Percentiles rank a stretch among this genome's conserved stretches.
Conservation (phyloP, 305 asterid genomes). For the Salvia sclarea region DNA sequence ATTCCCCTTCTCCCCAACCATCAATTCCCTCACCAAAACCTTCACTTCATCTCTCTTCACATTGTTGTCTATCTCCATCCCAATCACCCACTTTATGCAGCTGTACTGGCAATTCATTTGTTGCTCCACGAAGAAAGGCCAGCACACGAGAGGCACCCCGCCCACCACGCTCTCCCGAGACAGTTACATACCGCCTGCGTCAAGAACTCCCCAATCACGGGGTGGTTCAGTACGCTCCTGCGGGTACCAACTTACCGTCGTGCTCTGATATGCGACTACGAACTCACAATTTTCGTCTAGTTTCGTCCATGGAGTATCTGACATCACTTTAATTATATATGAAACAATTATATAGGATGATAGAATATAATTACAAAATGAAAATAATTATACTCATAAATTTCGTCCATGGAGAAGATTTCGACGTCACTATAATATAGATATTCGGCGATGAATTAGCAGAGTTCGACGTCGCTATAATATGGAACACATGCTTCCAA, state of each 20-base stretch:
- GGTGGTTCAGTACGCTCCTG: conserved; percentile 48
- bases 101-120: conserved; percentile 62
- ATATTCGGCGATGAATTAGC: no score
- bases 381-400: no score
- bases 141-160: conserved; percentile 53
- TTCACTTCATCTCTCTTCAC: conserved; percentile 47
- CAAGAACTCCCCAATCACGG: conserved; percentile 43
- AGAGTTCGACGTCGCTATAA: no score
- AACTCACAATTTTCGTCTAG: no score
- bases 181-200: conserved; percentile 51
- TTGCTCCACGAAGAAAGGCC: conserved; percentile 72
- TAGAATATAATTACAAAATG: no score
- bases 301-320: no score
- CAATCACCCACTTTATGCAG: conserved; percentile 46
- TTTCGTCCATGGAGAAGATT: no score
- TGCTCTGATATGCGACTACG: no score
- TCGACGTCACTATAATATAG: no score
- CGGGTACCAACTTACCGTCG: conserved; percentile 45
- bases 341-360: no score
- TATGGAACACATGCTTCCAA: no score
- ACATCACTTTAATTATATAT: no score
- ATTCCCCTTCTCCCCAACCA: conserved; percentile 48
- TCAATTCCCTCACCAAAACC: conserved; percentile 39
- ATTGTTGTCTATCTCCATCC: conserved; percentile 43
- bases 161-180: conserved; percentile 34